Percentiles rank a stretch among this genome's conserved stretches.
Conservation (phyloP, 2,329 filamentous ascomycete genomes). For the Phialophora verrucosa region DNA sequence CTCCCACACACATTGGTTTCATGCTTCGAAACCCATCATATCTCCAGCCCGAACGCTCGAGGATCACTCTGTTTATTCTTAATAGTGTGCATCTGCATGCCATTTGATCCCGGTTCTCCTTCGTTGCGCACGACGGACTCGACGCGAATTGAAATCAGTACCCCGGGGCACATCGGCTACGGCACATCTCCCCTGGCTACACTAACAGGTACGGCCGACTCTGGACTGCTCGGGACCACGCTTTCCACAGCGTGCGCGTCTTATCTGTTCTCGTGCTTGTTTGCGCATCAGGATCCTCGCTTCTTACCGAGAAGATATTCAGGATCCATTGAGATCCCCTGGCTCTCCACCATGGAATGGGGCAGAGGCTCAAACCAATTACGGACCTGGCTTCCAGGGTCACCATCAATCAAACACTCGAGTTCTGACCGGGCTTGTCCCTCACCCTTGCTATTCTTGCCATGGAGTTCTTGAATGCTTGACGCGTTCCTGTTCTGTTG, state of each 20-base stretch:
- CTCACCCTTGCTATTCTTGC: neutral
- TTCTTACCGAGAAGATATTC: slow-evolving; percentile 16
- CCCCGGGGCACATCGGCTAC: slow-evolving; percentile 7
- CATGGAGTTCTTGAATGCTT: neutral
- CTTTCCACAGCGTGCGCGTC: neutral
- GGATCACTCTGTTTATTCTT: slow-evolving; percentile 16
- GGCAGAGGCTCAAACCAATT: slow-evolving; percentile 13
- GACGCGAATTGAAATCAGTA: slow-evolving; percentile 6
- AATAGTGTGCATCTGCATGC: slow-evolving; percentile 24
- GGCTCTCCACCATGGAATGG: slow-evolving; percentile 16
- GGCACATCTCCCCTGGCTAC: slow-evolving; percentile 1
- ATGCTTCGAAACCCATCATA: slow-evolving; percentile 24
- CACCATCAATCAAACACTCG: slow-evolving; percentile 13
- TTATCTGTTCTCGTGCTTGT: neutral
- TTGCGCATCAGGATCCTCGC: slow-evolving; percentile 16
- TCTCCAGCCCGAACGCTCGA: slow-evolving; percentile 18
- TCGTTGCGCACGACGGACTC: slow-evolving; percentile 13
- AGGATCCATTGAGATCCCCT: slow-evolving; percentile 19
- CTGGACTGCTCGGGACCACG: slow-evolving; percentile 2
- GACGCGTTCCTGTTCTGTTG: slow-evolving; percentile 12
- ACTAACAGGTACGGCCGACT: slow-evolving; percentile 12
- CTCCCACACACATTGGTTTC: slow-evolving; percentile 25
- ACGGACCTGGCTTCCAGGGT: slow-evolving; percentile 10
- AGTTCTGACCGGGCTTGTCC: slow-evolving; percentile 7
- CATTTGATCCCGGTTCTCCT: slow-evolving; percentile 26